Evolutionary conservation across 352 stramenopile genomes (phyloP), one percentile per base, ranked within the genome.

Genomic region (Phytophthora brassicae): DNA sequence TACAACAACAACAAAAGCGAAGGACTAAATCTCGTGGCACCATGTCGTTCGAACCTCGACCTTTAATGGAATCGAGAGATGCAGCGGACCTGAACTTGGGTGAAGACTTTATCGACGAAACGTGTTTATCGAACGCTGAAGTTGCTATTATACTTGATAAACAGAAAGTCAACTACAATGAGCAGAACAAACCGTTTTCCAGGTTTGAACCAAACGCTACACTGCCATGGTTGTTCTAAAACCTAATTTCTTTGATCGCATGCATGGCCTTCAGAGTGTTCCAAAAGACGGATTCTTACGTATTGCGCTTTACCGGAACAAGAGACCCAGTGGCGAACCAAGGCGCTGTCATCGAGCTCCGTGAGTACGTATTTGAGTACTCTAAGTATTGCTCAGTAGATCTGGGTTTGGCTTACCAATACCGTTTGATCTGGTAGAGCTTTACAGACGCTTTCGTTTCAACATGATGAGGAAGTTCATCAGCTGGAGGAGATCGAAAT

Each of bases 201-300:
- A 78, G 77, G 78, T 89, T 24, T 47, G 64, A 44, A 2, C 22
- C 33, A 33, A 26, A 12, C 41, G 22, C n/a, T 19, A 13, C n/a
- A 9, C 6, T 44, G 17, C 16, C 13, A 0, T 22, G 38, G 17
- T 44, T 29, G 13, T 29, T 19, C 7, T 47, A 20, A 28, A 6
- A 13, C 22, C 14, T 36, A 33, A 31, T 38, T 52, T 38, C 28
- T 6, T 47, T 47, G 38, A 9, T 16, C n/a, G n/a, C n/a, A 41
- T 52, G 8, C n/a, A n/a, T n/a, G n/a, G 11, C n/a, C 31, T 31
- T 59, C 20, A 91, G 81, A 42, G 82, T 91, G 26, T 95, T 95
- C 64, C 74, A 93, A 61, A 92, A 95, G 73, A 95, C 85, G n/a
- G 88, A 92, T 56, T 87, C 80, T 41, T 94, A 94, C 53, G 87